phyloP scores from a whole-genome alignment of 2,329 filamentous ascomycete genomes.

The Claviceps citrina region DNA sequence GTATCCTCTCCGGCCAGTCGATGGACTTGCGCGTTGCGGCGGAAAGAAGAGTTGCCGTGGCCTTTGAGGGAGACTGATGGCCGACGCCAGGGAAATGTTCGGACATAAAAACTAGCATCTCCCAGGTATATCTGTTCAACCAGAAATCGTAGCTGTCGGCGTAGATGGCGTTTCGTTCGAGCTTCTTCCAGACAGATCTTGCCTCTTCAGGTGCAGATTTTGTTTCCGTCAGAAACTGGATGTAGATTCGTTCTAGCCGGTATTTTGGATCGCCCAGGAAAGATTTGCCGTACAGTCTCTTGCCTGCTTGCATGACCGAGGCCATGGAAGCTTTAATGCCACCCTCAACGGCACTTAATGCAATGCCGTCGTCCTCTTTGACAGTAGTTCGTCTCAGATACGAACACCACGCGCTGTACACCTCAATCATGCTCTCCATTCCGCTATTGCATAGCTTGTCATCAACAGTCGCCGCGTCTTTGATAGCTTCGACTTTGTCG shows the following conservation, averaged over 20 bases:
- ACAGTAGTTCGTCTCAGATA: slow-evolving; percentile 81
- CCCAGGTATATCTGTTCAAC: slow-evolving; percentile 83
- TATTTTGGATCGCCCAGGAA: slow-evolving; percentile 82
- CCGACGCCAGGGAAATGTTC: slow-evolving; percentile 31
- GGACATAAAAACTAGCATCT: slow-evolving; percentile 51
- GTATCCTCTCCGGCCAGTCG: slow-evolving; percentile 62
- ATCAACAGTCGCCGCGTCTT: slow-evolving; percentile 79
- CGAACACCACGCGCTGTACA: slow-evolving; percentile 88
- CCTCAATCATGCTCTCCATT: slow-evolving; percentile 75
- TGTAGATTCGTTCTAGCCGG: slow-evolving; percentile 77
- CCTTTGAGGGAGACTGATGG: slow-evolving; percentile 47
- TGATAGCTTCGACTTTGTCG: slow-evolving; percentile 71
- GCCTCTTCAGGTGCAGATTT: slow-evolving; percentile 65
- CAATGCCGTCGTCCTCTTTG: slow-evolving; percentile 59
- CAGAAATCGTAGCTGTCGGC: slow-evolving; percentile 83
- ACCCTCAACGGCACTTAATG: slow-evolving; percentile 77
- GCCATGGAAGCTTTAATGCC: slow-evolving; percentile 76
- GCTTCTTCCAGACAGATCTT: slow-evolving; percentile 58
- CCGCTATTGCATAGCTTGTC: slow-evolving; percentile 72
- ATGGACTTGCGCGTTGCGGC: slow-evolving; percentile 48
- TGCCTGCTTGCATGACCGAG: slow-evolving; percentile 66
- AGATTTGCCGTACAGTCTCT: slow-evolving; percentile 53
- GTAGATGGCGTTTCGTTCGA: slow-evolving; percentile 47
- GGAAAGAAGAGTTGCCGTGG: slow-evolving; percentile 61
- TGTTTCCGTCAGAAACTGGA: slow-evolving; percentile 79